These are phyloP conservation scores for Malus asiatica DNA, from an alignment of 306 rosid genomes.

Conservation along the genomic window DNA sequence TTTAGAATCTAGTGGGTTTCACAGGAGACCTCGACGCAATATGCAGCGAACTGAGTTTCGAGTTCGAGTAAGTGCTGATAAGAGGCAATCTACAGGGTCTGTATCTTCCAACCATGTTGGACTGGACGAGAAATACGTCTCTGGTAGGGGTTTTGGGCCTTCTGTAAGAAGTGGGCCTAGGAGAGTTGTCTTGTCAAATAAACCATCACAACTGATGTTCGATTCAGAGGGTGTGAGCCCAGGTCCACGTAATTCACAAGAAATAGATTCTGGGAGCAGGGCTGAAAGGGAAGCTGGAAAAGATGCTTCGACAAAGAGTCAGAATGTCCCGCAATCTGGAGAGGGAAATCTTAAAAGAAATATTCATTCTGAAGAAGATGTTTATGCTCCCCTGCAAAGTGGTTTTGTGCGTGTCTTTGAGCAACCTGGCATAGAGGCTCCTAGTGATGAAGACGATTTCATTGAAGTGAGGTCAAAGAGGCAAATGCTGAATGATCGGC, in stretches of 20 bases:
- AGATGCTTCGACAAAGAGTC: conserved; percentile 39
- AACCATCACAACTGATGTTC: conserved; percentile 37
- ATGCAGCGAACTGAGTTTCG: conserved; percentile 79
- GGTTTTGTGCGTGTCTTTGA: conserved; percentile 84
- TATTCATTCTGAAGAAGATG: conserved; percentile 68
- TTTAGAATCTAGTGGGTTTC: conserved; percentile 43
- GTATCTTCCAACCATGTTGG: conserved; percentile 38
- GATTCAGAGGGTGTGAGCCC: conserved; percentile 29
- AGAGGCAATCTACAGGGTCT: conserved; percentile 41
- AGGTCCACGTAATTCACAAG: conserved; percentile 30
- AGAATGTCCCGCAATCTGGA: conserved; percentile 40
- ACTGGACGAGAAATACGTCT: conserved; percentile 37
- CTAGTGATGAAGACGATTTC: conserved; percentile 95
- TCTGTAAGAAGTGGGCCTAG: conserved; percentile 51
- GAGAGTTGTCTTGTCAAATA: conserved; percentile 35
- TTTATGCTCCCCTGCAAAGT: conserved; percentile 80
- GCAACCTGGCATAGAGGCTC: conserved; percentile 98
- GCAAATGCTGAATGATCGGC: conserved; percentile 92
- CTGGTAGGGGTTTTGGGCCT: conserved; percentile 36
- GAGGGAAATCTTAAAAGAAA: conserved; percentile 69
- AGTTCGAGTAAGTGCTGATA: conserved; percentile 56
- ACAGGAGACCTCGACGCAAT: conserved; percentile 62
- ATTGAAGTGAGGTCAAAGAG: conserved; percentile 96
- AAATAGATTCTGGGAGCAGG: conserved; percentile 42
- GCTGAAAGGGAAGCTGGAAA: conserved; percentile 50